These are phyloP conservation scores for Trypanosoma brucei DNA, from an alignment of 208 protist species.

Conservation along the genomic window DNA sequence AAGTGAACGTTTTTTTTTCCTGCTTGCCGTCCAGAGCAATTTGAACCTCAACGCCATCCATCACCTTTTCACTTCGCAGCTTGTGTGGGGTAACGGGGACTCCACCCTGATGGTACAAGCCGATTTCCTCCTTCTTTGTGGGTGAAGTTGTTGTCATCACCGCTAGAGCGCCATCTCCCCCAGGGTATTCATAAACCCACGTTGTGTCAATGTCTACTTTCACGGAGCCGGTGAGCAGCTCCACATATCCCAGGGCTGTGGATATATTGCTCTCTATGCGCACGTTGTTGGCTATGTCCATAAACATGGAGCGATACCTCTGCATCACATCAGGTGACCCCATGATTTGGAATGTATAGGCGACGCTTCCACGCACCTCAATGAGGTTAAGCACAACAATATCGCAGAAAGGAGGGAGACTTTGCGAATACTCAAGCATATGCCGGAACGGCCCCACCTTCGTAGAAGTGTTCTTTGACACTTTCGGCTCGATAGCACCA, in stretches of 20 bases:
- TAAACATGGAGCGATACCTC: conserved; percentile 49
- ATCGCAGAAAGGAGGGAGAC: conserved; percentile 60
- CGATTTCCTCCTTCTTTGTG: conserved; percentile 58
- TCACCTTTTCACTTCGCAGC: conserved; percentile 32
- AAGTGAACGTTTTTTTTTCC: conserved; percentile 47
- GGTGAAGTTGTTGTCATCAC: conserved; percentile 41
- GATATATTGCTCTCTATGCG: conserved; percentile 30
- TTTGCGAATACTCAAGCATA: conserved; percentile 52
- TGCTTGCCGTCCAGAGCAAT: conserved; percentile 47
- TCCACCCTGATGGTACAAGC: conserved; percentile 35
- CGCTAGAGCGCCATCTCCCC: conserved; percentile 25
- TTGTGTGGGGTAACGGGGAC: conserved; percentile 34
- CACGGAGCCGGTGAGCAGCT: conserved; percentile 41
- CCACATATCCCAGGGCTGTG: conserved; percentile 42
- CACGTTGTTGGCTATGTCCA: conserved; percentile 55
- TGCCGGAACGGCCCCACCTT: conserved; percentile 58
- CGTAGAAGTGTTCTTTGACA: conserved; percentile 44
- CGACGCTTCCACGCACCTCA: conserved; percentile 61
- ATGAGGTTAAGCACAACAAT: conserved; percentile 68
- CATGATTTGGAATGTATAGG: conserved; percentile 84
- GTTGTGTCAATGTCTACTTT: conserved; percentile 50
- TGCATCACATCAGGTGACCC: conserved; percentile 55
- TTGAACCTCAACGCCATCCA: conserved; percentile 48
- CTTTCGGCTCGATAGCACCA: conserved; percentile 53
- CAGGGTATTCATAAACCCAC: conserved; percentile 41